Percentiles rank a stretch among this genome's conserved stretches.
Conservation (phyloP, 306 rosid genomes). For the Prunus davidiana region DNA sequence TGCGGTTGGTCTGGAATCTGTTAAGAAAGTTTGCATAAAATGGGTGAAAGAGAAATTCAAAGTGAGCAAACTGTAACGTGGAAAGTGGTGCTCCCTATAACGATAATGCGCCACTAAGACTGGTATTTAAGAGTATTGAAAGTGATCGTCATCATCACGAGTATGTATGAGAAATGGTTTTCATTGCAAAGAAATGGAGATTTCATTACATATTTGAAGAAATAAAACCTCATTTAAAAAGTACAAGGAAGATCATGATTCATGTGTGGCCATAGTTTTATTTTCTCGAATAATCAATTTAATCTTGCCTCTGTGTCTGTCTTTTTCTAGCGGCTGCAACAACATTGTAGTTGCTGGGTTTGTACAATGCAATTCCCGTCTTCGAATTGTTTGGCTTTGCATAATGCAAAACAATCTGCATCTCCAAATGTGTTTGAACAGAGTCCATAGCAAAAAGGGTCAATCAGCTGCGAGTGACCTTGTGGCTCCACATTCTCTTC, state of each 20-base stretch:
- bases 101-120: constrained; percentile 22
- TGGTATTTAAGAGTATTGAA: background rate
- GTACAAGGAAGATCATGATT: no score
- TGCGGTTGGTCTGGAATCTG: background rate
- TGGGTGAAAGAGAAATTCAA: background rate
- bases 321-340: background rate
- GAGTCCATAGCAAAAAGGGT: background rate
- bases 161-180: background rate
- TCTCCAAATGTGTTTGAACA: background rate
- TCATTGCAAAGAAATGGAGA: no score
- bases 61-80: background rate
- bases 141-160: background rate
- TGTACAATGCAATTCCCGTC: background rate
- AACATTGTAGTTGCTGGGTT: background rate
- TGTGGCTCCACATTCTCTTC: background rate
- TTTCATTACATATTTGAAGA: no score
- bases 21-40: background rate
- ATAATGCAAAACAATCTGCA: background rate
- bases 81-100: background rate
- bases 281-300: background rate
- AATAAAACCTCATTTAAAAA: no score
- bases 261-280: background rate
- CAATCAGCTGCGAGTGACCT: background rate
- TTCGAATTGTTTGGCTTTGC: background rate
- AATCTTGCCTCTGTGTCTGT: background rate